Conservation (phyloP, 495 filamentous ascomycete species). For the Aspergillus sparsus region DNA sequence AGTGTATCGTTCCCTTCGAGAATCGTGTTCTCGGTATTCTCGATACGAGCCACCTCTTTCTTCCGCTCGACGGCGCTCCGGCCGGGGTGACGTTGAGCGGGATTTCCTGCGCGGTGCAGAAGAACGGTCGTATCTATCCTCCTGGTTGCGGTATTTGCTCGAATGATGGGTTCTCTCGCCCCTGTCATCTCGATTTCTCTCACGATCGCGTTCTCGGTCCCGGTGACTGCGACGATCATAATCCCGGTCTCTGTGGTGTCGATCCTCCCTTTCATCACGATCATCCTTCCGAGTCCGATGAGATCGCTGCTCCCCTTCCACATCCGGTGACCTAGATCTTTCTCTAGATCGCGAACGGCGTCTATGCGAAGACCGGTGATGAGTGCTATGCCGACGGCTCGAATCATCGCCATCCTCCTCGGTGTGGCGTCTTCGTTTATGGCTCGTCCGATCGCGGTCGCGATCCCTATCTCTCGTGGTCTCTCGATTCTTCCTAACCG, state of each 20-base stretch:
- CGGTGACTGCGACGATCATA: slow-evolving; percentile 24
- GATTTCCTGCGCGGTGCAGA: slow-evolving; percentile 17
- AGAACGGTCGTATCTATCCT: slow-evolving; percentile 31
- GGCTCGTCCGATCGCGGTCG: slow-evolving; percentile 21
- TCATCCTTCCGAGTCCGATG: slow-evolving; percentile 35
- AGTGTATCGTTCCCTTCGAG: slow-evolving; percentile 19
- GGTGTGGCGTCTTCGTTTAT: slow-evolving; percentile 32
- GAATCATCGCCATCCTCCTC: slow-evolving; percentile 29
- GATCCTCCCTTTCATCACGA: slow-evolving; percentile 23
- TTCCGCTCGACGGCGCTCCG: slow-evolving; percentile 20
- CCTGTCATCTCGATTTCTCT: slow-evolving; percentile 24
- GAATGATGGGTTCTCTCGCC: slow-evolving; percentile 29
- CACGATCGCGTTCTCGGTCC: slow-evolving; percentile 16
- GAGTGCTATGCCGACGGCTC: slow-evolving; percentile 28
- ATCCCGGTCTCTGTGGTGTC: slow-evolving; percentile 26
- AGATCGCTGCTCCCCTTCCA: slow-evolving; percentile 28
- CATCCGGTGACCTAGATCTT: slow-evolving; percentile 33
- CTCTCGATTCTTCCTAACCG: slow-evolving; percentile 51
- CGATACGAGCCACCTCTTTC: slow-evolving; percentile 14
- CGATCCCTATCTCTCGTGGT: slow-evolving; percentile 27
- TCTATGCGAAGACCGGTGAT: slow-evolving; percentile 31
- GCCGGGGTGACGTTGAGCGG: slow-evolving; percentile 30
- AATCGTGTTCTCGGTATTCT: slow-evolving; percentile 17
- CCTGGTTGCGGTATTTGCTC: slow-evolving; percentile 30
- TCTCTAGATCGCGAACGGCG: slow-evolving; percentile 38